Conservation (phyloP, 176 grass and related monocot species). For the Musa itinerans region DNA sequence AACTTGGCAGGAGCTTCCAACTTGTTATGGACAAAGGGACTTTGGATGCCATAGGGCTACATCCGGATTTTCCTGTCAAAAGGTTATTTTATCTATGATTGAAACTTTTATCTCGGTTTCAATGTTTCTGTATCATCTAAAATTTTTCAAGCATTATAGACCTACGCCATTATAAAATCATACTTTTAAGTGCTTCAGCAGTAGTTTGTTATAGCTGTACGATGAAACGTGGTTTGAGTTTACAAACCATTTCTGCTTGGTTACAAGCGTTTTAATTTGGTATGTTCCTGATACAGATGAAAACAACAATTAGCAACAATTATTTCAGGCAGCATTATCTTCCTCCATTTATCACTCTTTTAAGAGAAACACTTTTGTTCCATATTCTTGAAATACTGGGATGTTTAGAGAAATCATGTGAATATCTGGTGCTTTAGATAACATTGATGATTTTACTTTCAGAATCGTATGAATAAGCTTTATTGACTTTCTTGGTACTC, state of each 20-base stretch:
- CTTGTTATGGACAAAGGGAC: constrained; percentile 96
- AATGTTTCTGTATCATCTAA: neutral
- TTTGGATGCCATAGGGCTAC: constrained; percentile 76
- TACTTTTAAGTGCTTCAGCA: too few species aligned
- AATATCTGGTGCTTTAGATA: neutral
- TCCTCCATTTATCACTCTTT: too few species aligned
- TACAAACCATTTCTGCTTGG: neutral
- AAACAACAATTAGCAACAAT: neutral
- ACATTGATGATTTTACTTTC: neutral
- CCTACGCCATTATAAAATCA: too few species aligned
- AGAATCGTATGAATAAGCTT: neutral
- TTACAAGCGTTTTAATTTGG: neutral
- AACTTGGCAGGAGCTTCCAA: constrained; percentile 73
- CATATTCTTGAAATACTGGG: too few species aligned
- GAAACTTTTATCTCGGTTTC: neutral
- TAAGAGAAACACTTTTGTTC: too few species aligned
- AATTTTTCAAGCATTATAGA: neutral
- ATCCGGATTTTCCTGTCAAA: constrained; percentile 81
- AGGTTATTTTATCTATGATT: constrained; percentile 29
- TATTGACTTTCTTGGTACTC: constrained; percentile 17
- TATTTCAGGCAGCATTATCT: neutral
- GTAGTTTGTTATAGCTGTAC: neutral
- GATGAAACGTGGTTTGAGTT: neutral
- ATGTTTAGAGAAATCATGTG: neutral
- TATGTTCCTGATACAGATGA: neutral